phyloP scores from a whole-genome alignment of 352 stramenopile genomes.

The Plasmopara muralis region DNA sequence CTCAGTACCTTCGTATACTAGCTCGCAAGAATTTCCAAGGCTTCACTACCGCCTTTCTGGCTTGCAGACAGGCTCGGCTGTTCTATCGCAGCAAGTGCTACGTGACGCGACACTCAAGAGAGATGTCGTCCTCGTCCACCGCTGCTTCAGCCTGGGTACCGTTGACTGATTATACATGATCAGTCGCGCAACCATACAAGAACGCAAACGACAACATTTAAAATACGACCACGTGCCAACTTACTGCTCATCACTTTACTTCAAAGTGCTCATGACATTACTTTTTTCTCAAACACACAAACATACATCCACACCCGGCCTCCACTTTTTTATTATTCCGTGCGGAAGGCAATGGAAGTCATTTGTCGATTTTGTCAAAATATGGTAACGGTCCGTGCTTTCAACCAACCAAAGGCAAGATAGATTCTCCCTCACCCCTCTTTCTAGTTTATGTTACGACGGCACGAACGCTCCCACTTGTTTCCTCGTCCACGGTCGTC shows the following conservation, averaged over 20 bases:
- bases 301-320: too few relatives aligned
- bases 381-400: background rate
- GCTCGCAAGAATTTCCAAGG: too few relatives aligned
- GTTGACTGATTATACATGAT: background rate
- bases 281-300: too few relatives aligned
- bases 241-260: too few relatives aligned
- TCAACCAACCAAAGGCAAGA: background rate
- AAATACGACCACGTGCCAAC: too few relatives aligned
- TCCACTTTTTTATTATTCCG: too few relatives aligned
- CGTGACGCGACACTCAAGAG: background rate
- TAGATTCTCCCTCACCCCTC: slow-evolving; percentile 2
- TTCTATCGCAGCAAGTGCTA: background rate
- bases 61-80: background rate
- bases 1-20: too few relatives aligned
- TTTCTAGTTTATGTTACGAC: slow-evolving; percentile 12
- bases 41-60: background rate
- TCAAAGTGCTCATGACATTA: too few relatives aligned
- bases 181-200: too few relatives aligned
- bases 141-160: background rate
- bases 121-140: background rate
- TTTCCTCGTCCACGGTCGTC: slow-evolving; percentile 3
- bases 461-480: slow-evolving; percentile 2
- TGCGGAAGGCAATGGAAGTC: too few relatives aligned
- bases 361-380: too few relatives aligned
- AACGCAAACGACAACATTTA: too few relatives aligned